These are phyloP conservation scores for Staphylotrichum tortipilum DNA, from an alignment of 495 filamentous ascomycete genomes.

Conservation along the genomic window DNA sequence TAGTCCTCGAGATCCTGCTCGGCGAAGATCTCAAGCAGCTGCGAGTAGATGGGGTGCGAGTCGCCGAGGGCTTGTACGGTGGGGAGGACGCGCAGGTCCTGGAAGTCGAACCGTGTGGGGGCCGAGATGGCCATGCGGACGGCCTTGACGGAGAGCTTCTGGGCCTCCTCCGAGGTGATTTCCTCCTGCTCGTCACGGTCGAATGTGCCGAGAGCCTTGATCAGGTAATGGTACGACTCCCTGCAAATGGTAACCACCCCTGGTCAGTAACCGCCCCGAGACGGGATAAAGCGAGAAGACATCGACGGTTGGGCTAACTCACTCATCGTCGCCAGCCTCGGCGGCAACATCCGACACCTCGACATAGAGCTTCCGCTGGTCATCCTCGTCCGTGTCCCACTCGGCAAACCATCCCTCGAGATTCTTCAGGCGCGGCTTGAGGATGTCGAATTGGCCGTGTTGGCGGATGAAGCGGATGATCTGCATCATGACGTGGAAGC, in stretches of 20 bases:
- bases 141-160: constrained; percentile 73
- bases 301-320: too few relatives aligned
- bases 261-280: constrained; percentile 1
- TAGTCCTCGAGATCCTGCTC: constrained; percentile 90
- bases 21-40: constrained; percentile 91
- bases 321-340: constrained; percentile 67
- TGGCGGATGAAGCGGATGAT: constrained; percentile 71
- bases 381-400: constrained; percentile 77
- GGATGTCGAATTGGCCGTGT: constrained; percentile 63
- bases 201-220: constrained; percentile 77
- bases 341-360: constrained; percentile 68
- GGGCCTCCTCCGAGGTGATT: constrained; percentile 58
- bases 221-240: constrained; percentile 69
- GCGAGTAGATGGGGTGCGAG: constrained; percentile 71
- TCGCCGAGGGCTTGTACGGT: constrained; percentile 77
- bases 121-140: constrained; percentile 72
- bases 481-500: constrained; percentile 81
- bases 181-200: constrained; percentile 53
- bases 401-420: constrained; percentile 71
- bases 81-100: constrained; percentile 79
- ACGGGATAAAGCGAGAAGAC: too few relatives aligned
- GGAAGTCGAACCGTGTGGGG: constrained; percentile 81
- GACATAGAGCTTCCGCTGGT: constrained; percentile 71
- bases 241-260: constrained; percentile 28
- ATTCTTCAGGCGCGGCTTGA: constrained; percentile 69